phyloP scores from a whole-genome alignment of 1,284 basidiomycete species.

The Trichosporon sp. region DNA sequence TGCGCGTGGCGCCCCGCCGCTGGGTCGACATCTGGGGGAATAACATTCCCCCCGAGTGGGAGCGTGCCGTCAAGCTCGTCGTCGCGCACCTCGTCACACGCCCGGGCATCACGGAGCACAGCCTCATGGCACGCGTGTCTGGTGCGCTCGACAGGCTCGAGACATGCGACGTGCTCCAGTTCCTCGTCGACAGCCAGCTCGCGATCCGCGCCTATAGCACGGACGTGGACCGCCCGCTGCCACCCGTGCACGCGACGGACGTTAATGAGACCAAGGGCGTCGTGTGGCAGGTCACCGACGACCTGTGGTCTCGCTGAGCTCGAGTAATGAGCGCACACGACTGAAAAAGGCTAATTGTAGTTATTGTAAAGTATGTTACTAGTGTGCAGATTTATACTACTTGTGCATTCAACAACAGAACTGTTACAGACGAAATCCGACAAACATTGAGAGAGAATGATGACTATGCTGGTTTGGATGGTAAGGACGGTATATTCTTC shows the following conservation, averaged over 20 bases:
- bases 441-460: not conserved
- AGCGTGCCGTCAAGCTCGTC: constrained; percentile 68
- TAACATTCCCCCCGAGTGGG: constrained; percentile 67
- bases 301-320: constrained; percentile 22
- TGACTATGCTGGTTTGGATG: not conserved
- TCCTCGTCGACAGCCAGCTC: constrained; percentile 55
- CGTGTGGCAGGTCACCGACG: constrained; percentile 27
- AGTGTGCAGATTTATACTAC: not conserved
- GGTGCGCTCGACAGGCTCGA: constrained; percentile 75
- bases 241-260: constrained; percentile 45
- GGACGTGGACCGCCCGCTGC: constrained; percentile 24
- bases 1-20: constrained; percentile 24
- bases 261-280: constrained; percentile 37
- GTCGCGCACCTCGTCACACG: constrained; percentile 67
- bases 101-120: constrained; percentile 66
- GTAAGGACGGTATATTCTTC: not conserved
- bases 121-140: constrained; percentile 68
- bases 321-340: too few species aligned
- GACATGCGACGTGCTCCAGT: constrained; percentile 65
- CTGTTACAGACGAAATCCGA: not conserved
- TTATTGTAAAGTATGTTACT: constrained; percentile 1
- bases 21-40: constrained; percentile 74
- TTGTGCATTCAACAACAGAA: not conserved
- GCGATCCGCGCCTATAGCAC: constrained; percentile 23
- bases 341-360: not conserved